phyloP scores from a whole-genome alignment of 2,329 filamentous ascomycete species.

The Colletotrichum godetiae region DNA sequence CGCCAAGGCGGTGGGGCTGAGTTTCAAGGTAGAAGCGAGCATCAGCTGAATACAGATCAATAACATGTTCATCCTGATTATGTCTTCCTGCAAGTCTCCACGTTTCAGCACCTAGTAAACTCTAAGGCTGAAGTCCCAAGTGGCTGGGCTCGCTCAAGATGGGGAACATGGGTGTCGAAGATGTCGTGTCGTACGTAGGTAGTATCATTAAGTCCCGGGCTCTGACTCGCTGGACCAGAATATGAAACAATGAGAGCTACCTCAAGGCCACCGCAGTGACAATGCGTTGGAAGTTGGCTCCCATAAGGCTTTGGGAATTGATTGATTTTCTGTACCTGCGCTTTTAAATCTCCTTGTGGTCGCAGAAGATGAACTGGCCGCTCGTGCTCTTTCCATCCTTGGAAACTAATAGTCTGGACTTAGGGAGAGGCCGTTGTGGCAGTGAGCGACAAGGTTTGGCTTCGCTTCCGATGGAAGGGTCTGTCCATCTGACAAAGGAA shows the following conservation, averaged over 20 bases:
- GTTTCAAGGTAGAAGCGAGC: not conserved
- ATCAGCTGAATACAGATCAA: not conserved
- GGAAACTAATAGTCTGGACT: too few relatives aligned
- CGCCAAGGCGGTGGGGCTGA: not conserved
- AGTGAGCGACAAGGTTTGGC: not conserved
- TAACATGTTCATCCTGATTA: not conserved
- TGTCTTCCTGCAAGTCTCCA: too few relatives aligned
- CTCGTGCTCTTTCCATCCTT: too few relatives aligned
- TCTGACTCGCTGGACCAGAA: not conserved
- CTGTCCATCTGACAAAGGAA: not conserved
- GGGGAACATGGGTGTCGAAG: not conserved
- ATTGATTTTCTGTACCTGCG: too few relatives aligned
- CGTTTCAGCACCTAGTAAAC: not conserved
- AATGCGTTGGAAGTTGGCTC: not conserved
- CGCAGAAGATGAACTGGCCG: too few relatives aligned
- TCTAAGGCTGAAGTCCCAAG: not conserved
- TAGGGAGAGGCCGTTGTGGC: too few relatives aligned
- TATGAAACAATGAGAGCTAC: not conserved
- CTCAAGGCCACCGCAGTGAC: too few relatives aligned
- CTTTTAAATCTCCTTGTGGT: too few relatives aligned
- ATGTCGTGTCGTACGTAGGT: not conserved
- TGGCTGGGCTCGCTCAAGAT: not conserved
- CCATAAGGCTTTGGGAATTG: too few relatives aligned
- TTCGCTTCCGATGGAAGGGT: not conserved
- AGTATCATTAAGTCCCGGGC: not conserved